Evolutionary conservation across 352 stramenopile genomes (phyloP).

Genomic region (Phytophthora niederhauseri): DNA sequence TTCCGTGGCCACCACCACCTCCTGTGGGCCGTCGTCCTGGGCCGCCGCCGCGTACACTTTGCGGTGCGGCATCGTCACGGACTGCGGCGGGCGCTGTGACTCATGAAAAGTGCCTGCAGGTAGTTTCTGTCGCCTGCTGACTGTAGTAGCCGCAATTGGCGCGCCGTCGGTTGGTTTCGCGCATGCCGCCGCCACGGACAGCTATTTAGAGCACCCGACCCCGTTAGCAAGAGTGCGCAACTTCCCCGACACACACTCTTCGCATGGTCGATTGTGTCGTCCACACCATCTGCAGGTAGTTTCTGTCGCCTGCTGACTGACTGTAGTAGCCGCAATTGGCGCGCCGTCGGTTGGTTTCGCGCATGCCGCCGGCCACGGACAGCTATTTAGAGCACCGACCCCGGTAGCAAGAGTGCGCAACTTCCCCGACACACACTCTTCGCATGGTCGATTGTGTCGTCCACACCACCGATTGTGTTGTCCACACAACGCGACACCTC

Average conservation of each 20-base stretch:
- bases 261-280: background rate
- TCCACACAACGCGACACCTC: constrained; percentile 7
- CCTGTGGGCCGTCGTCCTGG: background rate
- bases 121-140: background rate
- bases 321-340: background rate
- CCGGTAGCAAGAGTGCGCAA: background rate
- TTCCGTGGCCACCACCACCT: background rate
- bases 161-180: too few relatives aligned
- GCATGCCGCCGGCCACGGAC: too few relatives aligned
- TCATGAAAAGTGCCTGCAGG: background rate
- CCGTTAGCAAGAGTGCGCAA: background rate
- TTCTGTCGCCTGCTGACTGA: background rate
- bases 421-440: background rate
- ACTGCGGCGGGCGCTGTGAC: background rate
- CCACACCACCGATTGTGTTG: background rate
- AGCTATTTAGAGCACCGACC: background rate
- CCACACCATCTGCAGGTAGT: background rate
- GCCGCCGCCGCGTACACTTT: constrained; percentile 31
- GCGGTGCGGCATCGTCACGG: constrained; percentile 21
- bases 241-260: background rate
- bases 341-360: too few relatives aligned
- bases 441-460: too few relatives aligned
- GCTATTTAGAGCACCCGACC: background rate
- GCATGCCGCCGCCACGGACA: background rate
- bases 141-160: background rate